A percentile compares a stretch with the other conserved stretches of the same genome.
Evolutionary conservation across 176 grass and related monocot species (phyloP).

Genomic region (Zoysia japonica): DNA sequence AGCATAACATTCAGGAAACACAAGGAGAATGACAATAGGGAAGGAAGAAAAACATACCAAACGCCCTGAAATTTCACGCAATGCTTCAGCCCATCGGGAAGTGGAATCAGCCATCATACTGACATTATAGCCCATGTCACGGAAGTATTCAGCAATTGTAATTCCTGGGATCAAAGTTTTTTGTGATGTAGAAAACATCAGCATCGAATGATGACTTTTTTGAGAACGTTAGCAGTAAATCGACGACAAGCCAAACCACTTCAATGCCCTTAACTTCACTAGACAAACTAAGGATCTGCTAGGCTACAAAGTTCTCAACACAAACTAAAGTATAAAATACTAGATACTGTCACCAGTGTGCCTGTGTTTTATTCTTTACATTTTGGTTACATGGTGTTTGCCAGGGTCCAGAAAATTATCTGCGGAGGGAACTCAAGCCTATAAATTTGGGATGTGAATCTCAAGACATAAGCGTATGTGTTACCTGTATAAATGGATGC

Average conservation of each 20-base stretch:
- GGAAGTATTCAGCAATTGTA: constrained; percentile 89
- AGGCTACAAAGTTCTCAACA: constrained; percentile 12
- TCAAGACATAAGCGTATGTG: neutral
- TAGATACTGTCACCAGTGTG: neutral
- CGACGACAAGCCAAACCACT: neutral
- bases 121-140: constrained; percentile 96
- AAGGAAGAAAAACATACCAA: constrained; percentile 42
- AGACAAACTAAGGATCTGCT: neutral
- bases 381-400: neutral
- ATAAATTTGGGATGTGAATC: neutral
- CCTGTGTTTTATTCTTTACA: neutral
- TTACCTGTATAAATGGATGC: constrained; percentile 93
- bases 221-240: constrained; percentile 20
- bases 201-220: neutral
- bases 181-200: constrained; percentile 5
- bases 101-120: constrained; percentile 99
- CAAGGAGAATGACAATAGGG: neutral
- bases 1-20: neutral
- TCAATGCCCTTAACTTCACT: neutral
- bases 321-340: neutral
- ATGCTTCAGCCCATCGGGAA: constrained; percentile 82
- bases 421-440: neutral
- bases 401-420: neutral
- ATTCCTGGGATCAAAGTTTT: constrained; percentile 47
- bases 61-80: constrained; percentile 71